These are phyloP conservation scores for Hyphopichia buzzinii DNA, from an alignment of 1,139 yeast species.

Conservation along the genomic window DNA sequence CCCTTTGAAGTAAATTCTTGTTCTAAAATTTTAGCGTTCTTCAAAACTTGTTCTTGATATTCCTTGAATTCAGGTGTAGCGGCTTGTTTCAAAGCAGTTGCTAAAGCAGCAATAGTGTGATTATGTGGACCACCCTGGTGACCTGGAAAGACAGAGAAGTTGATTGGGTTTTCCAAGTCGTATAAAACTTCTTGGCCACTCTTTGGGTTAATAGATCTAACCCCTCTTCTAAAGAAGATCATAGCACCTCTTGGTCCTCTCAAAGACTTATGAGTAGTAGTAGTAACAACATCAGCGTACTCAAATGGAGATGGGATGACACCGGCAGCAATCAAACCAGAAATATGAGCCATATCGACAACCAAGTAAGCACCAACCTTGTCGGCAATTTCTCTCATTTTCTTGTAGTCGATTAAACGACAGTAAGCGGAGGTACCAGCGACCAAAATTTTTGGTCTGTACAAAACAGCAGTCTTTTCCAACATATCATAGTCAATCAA, in stretches of 20 bases:
- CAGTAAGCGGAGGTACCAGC: conserved; percentile 99
- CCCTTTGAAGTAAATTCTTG: conserved; percentile 66
- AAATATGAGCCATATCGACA: conserved; percentile 98
- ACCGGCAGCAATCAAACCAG: conserved; percentile 95
- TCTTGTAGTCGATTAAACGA: conserved; percentile 89
- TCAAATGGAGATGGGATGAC: conserved; percentile 96
- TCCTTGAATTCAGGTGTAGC: conserved; percentile 86
- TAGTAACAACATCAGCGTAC: conserved; percentile 95
- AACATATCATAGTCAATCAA: conserved; percentile 92
- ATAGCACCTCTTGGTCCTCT: conserved; percentile 99
- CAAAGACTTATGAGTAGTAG: conserved; percentile 96
- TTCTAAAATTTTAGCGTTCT: conserved; percentile 86
- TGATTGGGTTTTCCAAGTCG: conserved; percentile 92
- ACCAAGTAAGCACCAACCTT: conserved; percentile 93
- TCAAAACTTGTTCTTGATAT: conserved; percentile 85
- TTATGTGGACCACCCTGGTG: conserved; percentile 99
- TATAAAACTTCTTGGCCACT: conserved; percentile 87
- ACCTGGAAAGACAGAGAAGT: conserved; percentile 98
- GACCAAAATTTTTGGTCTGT: conserved; percentile 92
- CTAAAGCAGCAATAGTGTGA: conserved; percentile 96
- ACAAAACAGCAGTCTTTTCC: conserved; percentile 83
- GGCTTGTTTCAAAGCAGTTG: conserved; percentile 95
- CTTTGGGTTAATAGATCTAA: conserved; percentile 83
- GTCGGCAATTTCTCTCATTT: conserved; percentile 96
- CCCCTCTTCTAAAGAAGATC: conserved; percentile 98